These are phyloP conservation scores for Gossypium australe DNA, from an alignment of 345 rosid genomes.

Conservation along the genomic window DNA sequence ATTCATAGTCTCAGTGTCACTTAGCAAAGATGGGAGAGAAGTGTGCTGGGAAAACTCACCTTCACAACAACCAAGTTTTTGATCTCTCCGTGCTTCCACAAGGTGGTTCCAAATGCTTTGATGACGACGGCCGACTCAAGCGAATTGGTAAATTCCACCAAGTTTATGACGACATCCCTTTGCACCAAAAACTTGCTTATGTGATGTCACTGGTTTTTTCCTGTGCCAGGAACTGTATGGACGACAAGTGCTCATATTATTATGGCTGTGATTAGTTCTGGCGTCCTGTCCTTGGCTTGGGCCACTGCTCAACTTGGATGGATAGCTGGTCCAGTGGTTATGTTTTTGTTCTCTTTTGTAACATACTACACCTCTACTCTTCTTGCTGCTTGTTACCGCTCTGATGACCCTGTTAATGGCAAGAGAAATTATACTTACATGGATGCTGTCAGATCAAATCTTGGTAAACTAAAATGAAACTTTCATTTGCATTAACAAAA, in stretches of 20 bases:
- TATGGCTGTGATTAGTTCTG: slow-evolving; percentile 47
- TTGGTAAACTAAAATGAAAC: slow-evolving; percentile 12
- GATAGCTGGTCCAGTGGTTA: slow-evolving; percentile 37
- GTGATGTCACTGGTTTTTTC: not conserved
- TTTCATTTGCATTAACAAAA: not conserved
- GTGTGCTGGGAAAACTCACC: slow-evolving; percentile 17
- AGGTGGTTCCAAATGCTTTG: slow-evolving; percentile 54
- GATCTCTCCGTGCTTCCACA: slow-evolving; percentile 32
- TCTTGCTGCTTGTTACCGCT: slow-evolving; percentile 50
- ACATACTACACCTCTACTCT: slow-evolving; percentile 47
- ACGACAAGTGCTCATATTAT: slow-evolving; percentile 47
- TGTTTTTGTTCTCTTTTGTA: slow-evolving; percentile 34
- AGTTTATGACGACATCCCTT: not conserved
- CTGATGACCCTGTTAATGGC: slow-evolving; percentile 42
- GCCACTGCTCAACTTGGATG: slow-evolving; percentile 49
- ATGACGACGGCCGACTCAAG: slow-evolving; percentile 70
- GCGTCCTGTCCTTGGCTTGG: slow-evolving; percentile 45
- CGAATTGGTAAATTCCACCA: slow-evolving; percentile 48
- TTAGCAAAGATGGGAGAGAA: slow-evolving; percentile 26
- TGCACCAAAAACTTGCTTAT: not conserved
- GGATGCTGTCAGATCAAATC: slow-evolving; percentile 48
- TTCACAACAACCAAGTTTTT: slow-evolving; percentile 23
- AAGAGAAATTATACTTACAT: slow-evolving; percentile 56
- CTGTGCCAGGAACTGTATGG: slow-evolving; percentile 32
- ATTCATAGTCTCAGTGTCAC: too few species aligned